Base-by-base conservation (phyloP, 257 asterid genomes). In the Striga asiatica region DNA sequence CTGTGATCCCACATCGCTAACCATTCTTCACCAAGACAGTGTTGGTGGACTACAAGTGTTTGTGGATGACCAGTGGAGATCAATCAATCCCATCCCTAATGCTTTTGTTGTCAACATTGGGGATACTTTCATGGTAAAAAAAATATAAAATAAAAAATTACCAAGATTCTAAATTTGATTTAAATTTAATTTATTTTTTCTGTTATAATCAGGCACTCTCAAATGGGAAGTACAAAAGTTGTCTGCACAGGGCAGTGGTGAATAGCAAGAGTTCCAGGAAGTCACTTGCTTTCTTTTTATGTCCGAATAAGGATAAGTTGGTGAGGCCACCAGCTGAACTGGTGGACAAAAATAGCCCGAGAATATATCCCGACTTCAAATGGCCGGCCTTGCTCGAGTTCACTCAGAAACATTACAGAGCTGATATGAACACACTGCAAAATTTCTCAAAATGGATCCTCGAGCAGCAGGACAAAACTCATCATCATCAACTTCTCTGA, bases 241-340 rank as follows among this genome's bases (percentile, higher is more conserved):
- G 98, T 53, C 60, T 89, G 62, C 98, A 89, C 69, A 68, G 98
- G 29, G 96, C 98, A 23, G 98, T 89, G 73, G 98, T 89, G 76
- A 89, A 89, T 82, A 82, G 54, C 70, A 66, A 6, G 66, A 71
- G 73, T 68, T 67, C 85, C 19, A 75, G 98, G 74, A 89, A 86
- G 66, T 89, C 98, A 2, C 80, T 89, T 0, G 98, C 98, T 5
- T 89, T 89, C 68, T 89, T 89, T 64, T 79, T 89, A 2, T 89
- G 98, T 61, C 96, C 98, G 3, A 81, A 71, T 55, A 77, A 69
- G 72, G 88, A 83, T 65, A 81, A 75, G 83, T 83, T 86, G 74
- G 95, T 89, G 78, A 22, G 72, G 60, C 98, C 98, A 32, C 98
- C 98, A 45, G 20, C 37, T 13, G 82, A 86, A 73, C 43, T 89